Base-by-base conservation (phyloP, 2,329 filamentous ascomycete species). In the Verticillium nonalfalfae region DNA sequence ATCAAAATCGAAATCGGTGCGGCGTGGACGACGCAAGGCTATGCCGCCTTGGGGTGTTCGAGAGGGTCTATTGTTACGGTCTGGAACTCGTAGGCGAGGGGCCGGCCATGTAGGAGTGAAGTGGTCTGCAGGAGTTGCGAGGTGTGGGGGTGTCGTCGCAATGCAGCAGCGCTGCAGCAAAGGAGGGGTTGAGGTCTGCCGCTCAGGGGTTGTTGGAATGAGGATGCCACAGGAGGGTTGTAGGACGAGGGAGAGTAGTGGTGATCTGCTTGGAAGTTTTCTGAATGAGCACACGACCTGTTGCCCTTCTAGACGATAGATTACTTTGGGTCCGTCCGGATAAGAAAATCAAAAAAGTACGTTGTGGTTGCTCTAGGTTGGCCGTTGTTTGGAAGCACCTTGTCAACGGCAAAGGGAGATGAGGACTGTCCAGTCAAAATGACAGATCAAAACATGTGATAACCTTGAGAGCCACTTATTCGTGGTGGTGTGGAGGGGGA, bases 261-360 rank as follows among this genome's bases (percentile, higher is more conserved):
- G 21, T 18, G 45, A 50, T 21, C 18, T 10, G 39, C 15, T 40
- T 11, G 11, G 45, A 21, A 9, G 26, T 26, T 26, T 21, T 18
- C 11, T n/a, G n/a, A 10, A 7, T 50, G 70, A 67, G 73, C 74
- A 76, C 74, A 74, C 74, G 74, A 76, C 72, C 72, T 73, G 63
- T 75, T 76, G 63, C 74, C 73, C 64, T 73, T 74, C 70, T 54
- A 35, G 58, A 50, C 36, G 15, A 18, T 26, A 26, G 26, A 26
- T 26, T 26, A 26, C 26, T 26, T 21, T 50, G 45, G 21, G n/a
- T 50, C 21, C 45, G 45, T 50, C 45, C 21, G 21, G 45, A 13
- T 3, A 13, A 6, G 35, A 50, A 11, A 3, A 50, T 21, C 11
- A 26, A 26, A 26, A 2, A 26, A 26, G 26, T 26, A 15, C 26